Conservation (phyloP, 2,329 filamentous ascomycete genomes). For the Helotiales sp. region DNA sequence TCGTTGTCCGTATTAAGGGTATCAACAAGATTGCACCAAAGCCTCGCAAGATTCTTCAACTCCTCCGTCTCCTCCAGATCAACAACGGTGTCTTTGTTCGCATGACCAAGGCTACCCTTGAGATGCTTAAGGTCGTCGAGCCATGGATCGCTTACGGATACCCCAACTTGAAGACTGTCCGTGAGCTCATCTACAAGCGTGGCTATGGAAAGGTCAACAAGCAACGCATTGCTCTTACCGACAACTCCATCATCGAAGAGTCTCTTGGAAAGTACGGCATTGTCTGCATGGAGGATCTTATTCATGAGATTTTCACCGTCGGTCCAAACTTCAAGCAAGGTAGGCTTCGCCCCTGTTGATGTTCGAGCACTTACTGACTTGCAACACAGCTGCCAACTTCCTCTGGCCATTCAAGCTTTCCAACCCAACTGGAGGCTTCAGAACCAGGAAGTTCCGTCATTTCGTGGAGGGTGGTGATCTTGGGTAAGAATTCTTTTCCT, state of each 20-base stretch:
- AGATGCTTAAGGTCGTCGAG: slow-evolving; percentile 98
- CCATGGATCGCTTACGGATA: slow-evolving; percentile 99
- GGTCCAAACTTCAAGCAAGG: slow-evolving; percentile 98
- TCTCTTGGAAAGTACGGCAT: slow-evolving; percentile 97
- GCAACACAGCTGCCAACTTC: slow-evolving; percentile 71
- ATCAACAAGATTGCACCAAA: slow-evolving; percentile 99
- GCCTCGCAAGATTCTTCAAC: slow-evolving; percentile 99
- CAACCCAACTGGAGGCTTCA: slow-evolving; percentile 96
- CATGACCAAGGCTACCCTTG: slow-evolving; percentile 94
- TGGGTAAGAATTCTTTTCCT: slow-evolving; percentile 93
- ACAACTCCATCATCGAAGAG: slow-evolving; percentile 98
- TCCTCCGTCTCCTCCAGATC: slow-evolving; percentile 99
- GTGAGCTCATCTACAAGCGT: slow-evolving; percentile 99
- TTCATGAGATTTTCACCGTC: slow-evolving; percentile 99
- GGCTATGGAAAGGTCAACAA: slow-evolving; percentile 99
- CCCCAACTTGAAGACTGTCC: slow-evolving; percentile 98
- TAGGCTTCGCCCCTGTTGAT: background rate
- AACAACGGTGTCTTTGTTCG: slow-evolving; percentile 99
- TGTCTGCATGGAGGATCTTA: slow-evolving; percentile 98
- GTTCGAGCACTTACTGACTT: background rate
- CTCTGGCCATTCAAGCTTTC: slow-evolving; percentile 99
- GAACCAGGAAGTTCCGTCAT: slow-evolving; percentile 50
- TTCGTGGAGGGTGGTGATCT: slow-evolving; percentile 77
- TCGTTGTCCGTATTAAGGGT: slow-evolving; percentile 99
- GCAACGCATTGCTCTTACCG: slow-evolving; percentile 93